Base-by-base conservation (phyloP, 2,329 filamentous ascomycete genomes). In the Byssoonygena ceratinophila region DNA sequence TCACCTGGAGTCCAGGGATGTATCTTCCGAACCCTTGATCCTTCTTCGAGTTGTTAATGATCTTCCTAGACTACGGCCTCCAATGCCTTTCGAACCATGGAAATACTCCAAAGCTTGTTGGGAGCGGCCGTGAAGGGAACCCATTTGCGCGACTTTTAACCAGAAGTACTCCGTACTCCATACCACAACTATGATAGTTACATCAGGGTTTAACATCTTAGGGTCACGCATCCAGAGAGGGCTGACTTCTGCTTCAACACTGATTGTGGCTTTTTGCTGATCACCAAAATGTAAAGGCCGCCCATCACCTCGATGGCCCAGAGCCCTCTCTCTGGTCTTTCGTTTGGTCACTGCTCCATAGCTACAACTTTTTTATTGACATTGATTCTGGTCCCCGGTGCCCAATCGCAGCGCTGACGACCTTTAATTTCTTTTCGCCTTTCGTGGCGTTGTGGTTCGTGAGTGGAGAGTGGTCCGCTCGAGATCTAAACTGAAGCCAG, bases 401-500 rank as follows among this genome's bases (percentile, higher is more conserved):
- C 31, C 49, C 49, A 51, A 51, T 51, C 40, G 41, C 49, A 45
- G 31, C 49, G 18, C 12, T 45, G 49, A 45, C 18, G 49, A 31
- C 29, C 34, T 46, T 39, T 46, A 46, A 41, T 52, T 52, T 46
- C 44, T 52, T 52, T 52, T 46, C 18, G 23, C 41, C 44, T 32
- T 48, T 32, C 44, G 50, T 47, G 50, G 43, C 50, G 50, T 41
- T 47, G 49, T 47, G 50, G 50, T 52, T 47, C 34, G 50, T 40
- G 36, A 16, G 50, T 52, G 50, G 50, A 41, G 50, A 52, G 50
- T 51, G 48, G 40, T 52, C 50, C 43, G 50, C 50, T 51, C 49
- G n/a, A 27, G 40, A 31, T 36, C 49, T 44, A 44, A 44, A 45
- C 41, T 12, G 32, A 46, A 37, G 43, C 50, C 50, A 46, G 44